A percentile compares a stretch with the other conserved stretches of the same genome.
Conservation (phyloP, 2,329 filamentous ascomycete genomes). For the Clathrospora elynae region DNA sequence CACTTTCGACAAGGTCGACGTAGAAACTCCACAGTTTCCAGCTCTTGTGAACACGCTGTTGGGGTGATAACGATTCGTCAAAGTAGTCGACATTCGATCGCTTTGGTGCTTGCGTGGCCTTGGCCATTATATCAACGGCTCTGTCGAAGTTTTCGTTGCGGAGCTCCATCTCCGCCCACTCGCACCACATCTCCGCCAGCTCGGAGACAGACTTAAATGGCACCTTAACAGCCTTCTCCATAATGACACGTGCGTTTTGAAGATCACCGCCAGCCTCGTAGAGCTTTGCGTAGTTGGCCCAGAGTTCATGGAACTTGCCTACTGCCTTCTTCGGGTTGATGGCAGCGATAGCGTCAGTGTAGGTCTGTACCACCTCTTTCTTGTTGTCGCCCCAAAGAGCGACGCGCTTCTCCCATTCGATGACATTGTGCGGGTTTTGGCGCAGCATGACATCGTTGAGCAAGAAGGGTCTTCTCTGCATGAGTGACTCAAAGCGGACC, state of each 20-base stretch:
- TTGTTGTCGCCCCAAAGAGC: slow-evolving; percentile 94
- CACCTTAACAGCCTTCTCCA: slow-evolving; percentile 97
- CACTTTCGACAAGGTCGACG: slow-evolving; percentile 94
- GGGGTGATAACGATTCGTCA: slow-evolving; percentile 88
- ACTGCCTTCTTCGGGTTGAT: slow-evolving; percentile 94
- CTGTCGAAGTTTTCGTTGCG: slow-evolving; percentile 95
- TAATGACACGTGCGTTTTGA: slow-evolving; percentile 83
- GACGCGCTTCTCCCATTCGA: slow-evolving; percentile 97
- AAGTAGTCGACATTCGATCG: slow-evolving; percentile 99
- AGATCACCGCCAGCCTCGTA: slow-evolving; percentile 89
- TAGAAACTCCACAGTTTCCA: slow-evolving; percentile 99
- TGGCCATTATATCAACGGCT: slow-evolving; percentile 94
- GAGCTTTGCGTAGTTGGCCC: slow-evolving; percentile 96
- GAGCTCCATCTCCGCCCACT: slow-evolving; percentile 98
- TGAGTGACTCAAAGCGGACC: slow-evolving; percentile 96
- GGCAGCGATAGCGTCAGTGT: slow-evolving; percentile 89
- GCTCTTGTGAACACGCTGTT: slow-evolving; percentile 97
- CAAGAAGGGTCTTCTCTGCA: slow-evolving; percentile 94
- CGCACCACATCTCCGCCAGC: slow-evolving; percentile 97
- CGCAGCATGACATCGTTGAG: slow-evolving; percentile 93
- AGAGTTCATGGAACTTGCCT: slow-evolving; percentile 91
- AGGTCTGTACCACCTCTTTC: slow-evolving; percentile 87
- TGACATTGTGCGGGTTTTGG: slow-evolving; percentile 94
- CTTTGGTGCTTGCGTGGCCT: slow-evolving; percentile 95
- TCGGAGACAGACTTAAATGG: slow-evolving; percentile 98